Evolutionary conservation across 345 rosid species (phyloP).

Genomic region (Citrus hindsii): DNA sequence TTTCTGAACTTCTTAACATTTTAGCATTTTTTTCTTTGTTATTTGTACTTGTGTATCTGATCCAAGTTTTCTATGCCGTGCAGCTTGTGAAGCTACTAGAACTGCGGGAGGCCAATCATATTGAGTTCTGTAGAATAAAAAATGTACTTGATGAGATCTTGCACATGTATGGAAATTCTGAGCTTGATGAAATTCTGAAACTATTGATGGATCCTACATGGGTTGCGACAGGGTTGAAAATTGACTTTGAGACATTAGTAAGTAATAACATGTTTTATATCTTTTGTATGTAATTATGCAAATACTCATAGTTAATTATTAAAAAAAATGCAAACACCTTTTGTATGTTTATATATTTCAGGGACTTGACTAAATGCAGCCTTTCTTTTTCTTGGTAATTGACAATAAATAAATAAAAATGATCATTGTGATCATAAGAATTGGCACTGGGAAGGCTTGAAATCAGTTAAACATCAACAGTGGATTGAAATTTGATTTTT

Average conservation of each 20-base stretch:
- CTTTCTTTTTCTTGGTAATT: background rate
- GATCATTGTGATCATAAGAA: background rate
- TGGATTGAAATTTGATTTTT: too few relatives aligned
- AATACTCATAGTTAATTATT: too few relatives aligned
- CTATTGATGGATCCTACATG: constrained; percentile 88
- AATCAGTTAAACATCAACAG: background rate
- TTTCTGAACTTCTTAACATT: background rate
- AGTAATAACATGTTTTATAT: constrained; percentile 18
- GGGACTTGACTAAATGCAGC: background rate
- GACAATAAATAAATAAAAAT: background rate
- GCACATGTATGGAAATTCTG: constrained; percentile 57
- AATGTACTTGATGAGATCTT: constrained; percentile 76
- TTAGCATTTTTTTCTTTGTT: background rate
- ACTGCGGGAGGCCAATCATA: constrained; percentile 86
- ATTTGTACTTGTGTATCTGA: constrained; percentile 16
- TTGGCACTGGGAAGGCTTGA: background rate
- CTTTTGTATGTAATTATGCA: background rate
- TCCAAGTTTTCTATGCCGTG: constrained; percentile 18
- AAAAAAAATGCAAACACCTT: too few relatives aligned
- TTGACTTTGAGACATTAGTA: constrained; percentile 77
- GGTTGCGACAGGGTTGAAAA: constrained; percentile 93
- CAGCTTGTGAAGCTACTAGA: constrained; percentile 99
- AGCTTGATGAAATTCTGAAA: constrained; percentile 66
- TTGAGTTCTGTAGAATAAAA: constrained; percentile 89
- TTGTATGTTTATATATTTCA: background rate